Conservation (phyloP, 148 eudicot species). For the Rhododendron ovatum region DNA sequence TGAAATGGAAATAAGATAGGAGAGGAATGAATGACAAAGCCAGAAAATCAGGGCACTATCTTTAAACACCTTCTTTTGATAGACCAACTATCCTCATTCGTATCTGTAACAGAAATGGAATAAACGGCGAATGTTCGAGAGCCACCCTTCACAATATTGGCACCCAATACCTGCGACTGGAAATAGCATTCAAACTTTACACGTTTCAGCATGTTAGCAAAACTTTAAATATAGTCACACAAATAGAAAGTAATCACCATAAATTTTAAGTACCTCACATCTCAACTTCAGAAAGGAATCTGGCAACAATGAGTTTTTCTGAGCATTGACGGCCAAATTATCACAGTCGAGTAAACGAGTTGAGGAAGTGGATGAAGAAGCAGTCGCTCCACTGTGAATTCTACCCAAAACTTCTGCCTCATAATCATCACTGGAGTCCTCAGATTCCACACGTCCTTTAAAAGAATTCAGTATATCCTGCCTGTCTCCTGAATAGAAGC, state of each 20-base stretch:
- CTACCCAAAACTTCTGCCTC: conserved; percentile 60
- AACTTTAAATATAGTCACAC: not conserved
- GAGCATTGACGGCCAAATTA: conserved; percentile 35
- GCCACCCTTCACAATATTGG: conserved; percentile 87
- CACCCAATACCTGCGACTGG: conserved; percentile 75
- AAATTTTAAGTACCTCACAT: conserved; percentile 68
- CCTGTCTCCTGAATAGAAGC: conserved; percentile 69
- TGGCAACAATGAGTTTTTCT: conserved; percentile 42
- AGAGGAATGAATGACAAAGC: conserved; percentile 8
- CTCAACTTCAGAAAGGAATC: conserved; percentile 82
- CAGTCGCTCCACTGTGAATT: conserved; percentile 61
- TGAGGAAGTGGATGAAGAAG: conserved; percentile 61
- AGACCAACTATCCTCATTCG: conserved; percentile 80
- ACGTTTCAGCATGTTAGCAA: not conserved
- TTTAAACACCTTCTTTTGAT: conserved; percentile 86
- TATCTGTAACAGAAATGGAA: conserved; percentile 81
- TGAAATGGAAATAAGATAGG: not conserved
- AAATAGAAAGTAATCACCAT: conserved; percentile 4
- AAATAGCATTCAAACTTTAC: conserved; percentile 12
- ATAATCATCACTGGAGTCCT: conserved; percentile 79
- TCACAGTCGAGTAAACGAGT: conserved; percentile 49
- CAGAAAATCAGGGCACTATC: not conserved
- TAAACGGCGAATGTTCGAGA: conserved; percentile 88
- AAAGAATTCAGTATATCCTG: conserved; percentile 56
- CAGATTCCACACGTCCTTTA: conserved; percentile 45